Conservation (phyloP, 1,284 basidiomycete species). For the Puccinia triticina region DNA sequence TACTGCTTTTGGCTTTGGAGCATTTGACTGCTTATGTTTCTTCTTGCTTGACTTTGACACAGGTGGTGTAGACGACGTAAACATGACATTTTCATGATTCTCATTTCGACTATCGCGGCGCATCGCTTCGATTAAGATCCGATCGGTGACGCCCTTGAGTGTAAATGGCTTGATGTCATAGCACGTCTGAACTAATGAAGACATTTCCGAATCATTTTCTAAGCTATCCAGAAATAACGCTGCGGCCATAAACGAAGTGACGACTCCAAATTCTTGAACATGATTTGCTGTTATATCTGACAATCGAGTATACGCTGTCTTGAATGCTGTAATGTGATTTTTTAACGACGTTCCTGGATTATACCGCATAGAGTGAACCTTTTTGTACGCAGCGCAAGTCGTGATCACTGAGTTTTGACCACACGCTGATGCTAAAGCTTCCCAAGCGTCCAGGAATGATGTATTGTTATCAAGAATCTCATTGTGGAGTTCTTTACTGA, state of each 20-base stretch:
- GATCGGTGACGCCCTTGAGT: not conserved
- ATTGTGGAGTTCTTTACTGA: not conserved
- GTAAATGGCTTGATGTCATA: conserved; percentile 21
- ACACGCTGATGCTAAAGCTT: not conserved
- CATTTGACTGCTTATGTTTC: not conserved
- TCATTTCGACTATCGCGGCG: not conserved
- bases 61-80: not conserved
- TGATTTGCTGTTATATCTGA: not conserved
- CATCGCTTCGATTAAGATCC: not conserved
- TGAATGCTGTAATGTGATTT: not conserved
- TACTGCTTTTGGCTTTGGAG: not conserved
- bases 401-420: not conserved
- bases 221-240: conserved; percentile 8
- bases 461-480: not conserved
- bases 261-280: not conserved
- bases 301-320: not conserved
- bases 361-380: not conserved
- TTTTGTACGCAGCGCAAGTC: not conserved
- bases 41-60: not conserved
- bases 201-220: not conserved
- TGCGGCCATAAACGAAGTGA: conserved; percentile 1
- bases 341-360: not conserved
- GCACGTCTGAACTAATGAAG: not conserved
- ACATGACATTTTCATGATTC: not conserved
- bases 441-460: not conserved